Evolutionary conservation across 2,329 filamentous ascomycete species (phyloP).

Genomic region (Hypoxylon sp.): DNA sequence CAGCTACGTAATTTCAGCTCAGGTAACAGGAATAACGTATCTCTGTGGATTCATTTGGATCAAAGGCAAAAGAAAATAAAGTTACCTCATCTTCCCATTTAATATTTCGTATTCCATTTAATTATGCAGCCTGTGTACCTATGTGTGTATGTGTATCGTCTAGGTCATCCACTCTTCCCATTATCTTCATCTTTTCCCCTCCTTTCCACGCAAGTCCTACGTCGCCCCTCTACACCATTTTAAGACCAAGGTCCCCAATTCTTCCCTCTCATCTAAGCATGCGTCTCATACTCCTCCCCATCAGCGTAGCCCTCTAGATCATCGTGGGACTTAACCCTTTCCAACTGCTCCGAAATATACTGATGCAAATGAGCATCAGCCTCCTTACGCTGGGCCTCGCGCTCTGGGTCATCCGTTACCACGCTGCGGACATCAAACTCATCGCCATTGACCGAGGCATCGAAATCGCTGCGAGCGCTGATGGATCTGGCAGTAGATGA

Average conservation of each 20-base stretch:
- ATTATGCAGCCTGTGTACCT: conserved; percentile 30
- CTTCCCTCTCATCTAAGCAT: conserved; percentile 33
- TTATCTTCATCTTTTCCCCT: neutral
- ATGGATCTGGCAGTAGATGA: conserved; percentile 88
- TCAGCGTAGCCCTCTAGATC: conserved; percentile 46
- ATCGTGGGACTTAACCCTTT: conserved; percentile 74
- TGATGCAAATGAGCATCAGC: conserved; percentile 80
- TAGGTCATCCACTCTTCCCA: neutral
- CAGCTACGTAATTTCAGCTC: no score
- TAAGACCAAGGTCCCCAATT: neutral
- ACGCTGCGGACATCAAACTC: conserved; percentile 63
- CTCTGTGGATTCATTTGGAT: neutral
- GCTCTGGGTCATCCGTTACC: conserved; percentile 66
- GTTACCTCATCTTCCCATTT: neutral
- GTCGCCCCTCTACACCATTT: neutral
- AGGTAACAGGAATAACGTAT: no score
- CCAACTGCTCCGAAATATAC: conserved; percentile 86
- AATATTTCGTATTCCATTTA: conserved; percentile 26
- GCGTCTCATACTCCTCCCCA: conserved; percentile 54
- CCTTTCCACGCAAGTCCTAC: neutral
- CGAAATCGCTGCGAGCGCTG: conserved; percentile 84
- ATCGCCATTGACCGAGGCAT: conserved; percentile 62
- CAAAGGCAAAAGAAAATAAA: conserved; percentile 6
- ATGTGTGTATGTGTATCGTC: conserved; percentile 23
- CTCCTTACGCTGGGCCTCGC: conserved; percentile 63